Evolutionary conservation across 2,329 filamentous ascomycete genomes (phyloP), one percentile per base, ranked within the genome.

Genomic region (Uncinocarpus reesii): DNA sequence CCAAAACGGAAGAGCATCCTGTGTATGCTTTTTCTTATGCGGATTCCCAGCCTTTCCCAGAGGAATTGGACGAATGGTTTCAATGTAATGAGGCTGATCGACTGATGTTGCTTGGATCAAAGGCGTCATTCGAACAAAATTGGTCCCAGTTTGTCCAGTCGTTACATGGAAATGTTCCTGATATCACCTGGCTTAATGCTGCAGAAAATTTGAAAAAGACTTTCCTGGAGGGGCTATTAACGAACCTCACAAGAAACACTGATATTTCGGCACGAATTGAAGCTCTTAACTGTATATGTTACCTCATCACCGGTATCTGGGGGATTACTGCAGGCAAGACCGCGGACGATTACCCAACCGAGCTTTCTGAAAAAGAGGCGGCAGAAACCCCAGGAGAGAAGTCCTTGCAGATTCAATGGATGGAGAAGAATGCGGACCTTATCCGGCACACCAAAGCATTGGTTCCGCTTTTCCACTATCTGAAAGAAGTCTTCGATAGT

Each of bases 1-100:
- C 83, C 13, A 79, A 78, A 54, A 62, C 74, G 44, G 84, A 88
- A 55, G 77, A 83, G 42, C 77, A 83, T 42, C 72, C 76, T 36
- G 79, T 80, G 8, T 98, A 98, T 71, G 88, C 92, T 52, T 98
- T 95, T 63, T 78, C 78, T 54, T 90, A 90, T 68, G 71, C 77
- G 21, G 84, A 90, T 64, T 76, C 77, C 48, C 81, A 82, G 18
- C 71, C 79, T 0, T 83, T 94, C 57, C 80, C 85, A 15, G 86
- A 92, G 54, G 92, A 98, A 71, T 75, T 98, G 41, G 87, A 96
- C 62, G 92, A 98, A 69, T 98, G 92, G 92, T 98, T 98, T 66
- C 81, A 83, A 46, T 95, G 96, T 67, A 84, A 84, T 57, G 81
- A 87, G 53, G 84, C 85, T 66, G 89, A 96, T 62, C 85, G 86